Evolutionary conservation across 768 basidiomycete species (phyloP).

Genomic region (Calocybe cyanea): DNA sequence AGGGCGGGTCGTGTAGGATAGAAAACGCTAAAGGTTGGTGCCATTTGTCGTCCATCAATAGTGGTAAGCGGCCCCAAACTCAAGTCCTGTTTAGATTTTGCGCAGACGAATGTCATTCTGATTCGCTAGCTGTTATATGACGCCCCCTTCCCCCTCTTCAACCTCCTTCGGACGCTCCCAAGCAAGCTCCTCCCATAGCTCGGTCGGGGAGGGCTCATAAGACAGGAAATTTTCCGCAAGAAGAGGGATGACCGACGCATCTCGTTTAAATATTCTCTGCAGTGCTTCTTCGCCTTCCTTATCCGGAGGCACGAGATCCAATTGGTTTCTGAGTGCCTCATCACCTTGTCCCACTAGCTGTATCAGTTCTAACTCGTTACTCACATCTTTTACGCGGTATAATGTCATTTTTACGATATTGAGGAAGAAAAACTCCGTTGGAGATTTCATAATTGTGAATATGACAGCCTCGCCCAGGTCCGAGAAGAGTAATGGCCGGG

Average conservation of each 20-base stretch:
- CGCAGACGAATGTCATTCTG: no score
- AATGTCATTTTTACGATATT: constrained; percentile 7
- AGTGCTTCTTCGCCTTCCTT: constrained; percentile 25
- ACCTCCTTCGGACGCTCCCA: no score
- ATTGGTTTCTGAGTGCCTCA: constrained; percentile 5
- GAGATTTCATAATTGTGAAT: constrained; percentile 19
- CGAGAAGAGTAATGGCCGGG: constrained; percentile 29
- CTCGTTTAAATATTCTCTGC: constrained; percentile 23
- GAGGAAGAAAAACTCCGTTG: constrained; percentile 16
- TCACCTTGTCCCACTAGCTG: constrained; percentile 13
- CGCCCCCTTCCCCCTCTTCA: no score
- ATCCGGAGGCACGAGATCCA: constrained; percentile 15
- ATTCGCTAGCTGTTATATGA: no score
- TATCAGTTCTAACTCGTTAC: constrained; percentile 14
- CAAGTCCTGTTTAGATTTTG: no score
- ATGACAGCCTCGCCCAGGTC: constrained; percentile 17
- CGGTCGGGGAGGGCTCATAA: constrained; percentile 24
- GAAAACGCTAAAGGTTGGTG: no score
- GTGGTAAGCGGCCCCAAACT: no score
- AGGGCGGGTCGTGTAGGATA: no score
- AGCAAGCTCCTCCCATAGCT: constrained; percentile 11
- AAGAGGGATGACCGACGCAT: constrained; percentile 28
- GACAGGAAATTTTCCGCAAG: constrained; percentile 26
- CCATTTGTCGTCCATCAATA: no score
- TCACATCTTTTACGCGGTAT: constrained; percentile 12